Conservation (phyloP, 2,329 filamentous ascomycete genomes). For the Dactylellina parvicollis region DNA sequence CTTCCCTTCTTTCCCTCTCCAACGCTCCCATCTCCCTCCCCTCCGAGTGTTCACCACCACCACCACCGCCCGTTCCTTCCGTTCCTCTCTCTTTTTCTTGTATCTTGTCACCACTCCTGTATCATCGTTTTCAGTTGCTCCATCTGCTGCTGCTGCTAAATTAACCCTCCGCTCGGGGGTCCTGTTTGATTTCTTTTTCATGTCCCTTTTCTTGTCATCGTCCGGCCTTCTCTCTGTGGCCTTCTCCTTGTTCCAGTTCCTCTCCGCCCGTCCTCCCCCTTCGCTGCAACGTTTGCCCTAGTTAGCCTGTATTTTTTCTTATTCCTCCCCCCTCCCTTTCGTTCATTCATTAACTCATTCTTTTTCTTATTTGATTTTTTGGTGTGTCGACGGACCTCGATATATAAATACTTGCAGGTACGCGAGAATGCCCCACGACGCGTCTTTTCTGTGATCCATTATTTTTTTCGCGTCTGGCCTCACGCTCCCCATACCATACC, state of each 20-base stretch:
- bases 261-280: too few relatives aligned
- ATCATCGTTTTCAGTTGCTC: background rate
- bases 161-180: background rate
- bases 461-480: conserved; percentile 28
- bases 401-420: conserved; percentile 26
- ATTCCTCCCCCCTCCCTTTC: too few relatives aligned
- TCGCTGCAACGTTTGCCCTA: background rate
- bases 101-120: conserved; percentile 49
- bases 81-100: conserved; percentile 22
- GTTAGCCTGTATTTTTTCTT: background rate
- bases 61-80: conserved; percentile 3
- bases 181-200: conserved; percentile 10
- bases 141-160: background rate
- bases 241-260: too few relatives aligned
- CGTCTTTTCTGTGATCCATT: conserved; percentile 40
- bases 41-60: conserved; percentile 25
- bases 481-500: background rate
- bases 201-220: too few relatives aligned
- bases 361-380: conserved; percentile 4
- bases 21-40: conserved; percentile 16
- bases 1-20: conserved; percentile 1
- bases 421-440: conserved; percentile 29
- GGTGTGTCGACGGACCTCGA: conserved; percentile 16
- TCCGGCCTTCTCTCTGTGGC: background rate
- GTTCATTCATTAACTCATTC: background rate